A percentile compares a stretch with the other conserved stretches of the same genome.
Evolutionary conservation across 2,329 filamentous ascomycete genomes (phyloP).

Genomic region (Fusarium tricinctum): DNA sequence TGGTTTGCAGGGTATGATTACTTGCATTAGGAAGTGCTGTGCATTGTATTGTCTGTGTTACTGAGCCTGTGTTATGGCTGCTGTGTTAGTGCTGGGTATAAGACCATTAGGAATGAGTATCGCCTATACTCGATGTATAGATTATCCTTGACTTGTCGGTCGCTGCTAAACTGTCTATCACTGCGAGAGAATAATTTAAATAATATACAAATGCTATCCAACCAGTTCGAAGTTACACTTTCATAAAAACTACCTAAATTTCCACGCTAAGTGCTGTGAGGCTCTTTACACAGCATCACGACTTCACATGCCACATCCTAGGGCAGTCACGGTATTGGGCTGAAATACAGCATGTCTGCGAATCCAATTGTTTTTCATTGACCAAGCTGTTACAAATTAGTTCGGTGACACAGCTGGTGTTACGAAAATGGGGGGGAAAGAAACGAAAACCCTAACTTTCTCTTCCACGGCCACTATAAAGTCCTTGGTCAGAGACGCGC

Average conservation of each 20-base stretch:
- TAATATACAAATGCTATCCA: too few relatives aligned
- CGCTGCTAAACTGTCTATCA: too few relatives aligned
- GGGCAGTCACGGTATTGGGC: neutral
- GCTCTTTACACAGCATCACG: neutral
- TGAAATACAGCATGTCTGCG: neutral
- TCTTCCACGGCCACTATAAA: neutral
- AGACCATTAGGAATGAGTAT: too few relatives aligned
- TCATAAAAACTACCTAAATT: neutral
- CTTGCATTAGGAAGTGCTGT: too few relatives aligned
- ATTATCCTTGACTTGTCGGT: too few relatives aligned
- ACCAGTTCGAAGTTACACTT: too few relatives aligned
- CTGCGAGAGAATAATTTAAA: too few relatives aligned
- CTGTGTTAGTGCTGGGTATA: too few relatives aligned
- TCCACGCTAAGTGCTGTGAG: neutral
- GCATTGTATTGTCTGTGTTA: too few relatives aligned
- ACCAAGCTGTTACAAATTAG: neutral
- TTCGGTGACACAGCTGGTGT: neutral
- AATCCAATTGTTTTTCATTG: neutral
- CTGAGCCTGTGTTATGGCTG: too few relatives aligned
- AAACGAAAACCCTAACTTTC: neutral
- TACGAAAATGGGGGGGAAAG: neutral
- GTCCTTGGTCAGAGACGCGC: slow-evolving; percentile 12
- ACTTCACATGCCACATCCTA: neutral
- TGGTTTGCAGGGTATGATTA: too few relatives aligned
- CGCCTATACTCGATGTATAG: too few relatives aligned